Base-by-base conservation (phyloP, 2,329 filamentous ascomycete species). In the Uncinocarpus reesii region DNA sequence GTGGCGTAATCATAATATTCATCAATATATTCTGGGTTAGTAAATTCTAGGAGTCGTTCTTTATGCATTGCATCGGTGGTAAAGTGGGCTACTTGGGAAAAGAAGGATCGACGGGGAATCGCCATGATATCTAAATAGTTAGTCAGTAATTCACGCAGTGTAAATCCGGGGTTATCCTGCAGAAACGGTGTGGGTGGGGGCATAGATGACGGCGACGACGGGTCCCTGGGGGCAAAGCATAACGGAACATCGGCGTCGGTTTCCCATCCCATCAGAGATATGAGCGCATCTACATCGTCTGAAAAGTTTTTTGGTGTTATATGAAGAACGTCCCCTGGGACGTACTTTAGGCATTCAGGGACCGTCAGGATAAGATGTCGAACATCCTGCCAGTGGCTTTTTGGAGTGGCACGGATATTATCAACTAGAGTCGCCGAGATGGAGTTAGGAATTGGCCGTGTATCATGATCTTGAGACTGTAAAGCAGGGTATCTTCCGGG, bases 1-100 rank as follows among this genome's bases (percentile, higher is more conserved):
- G 89, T 89, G 1, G 92, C 92, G 62, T 98, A 98, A 67, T 98
- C 90, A 69, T 86, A 96, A 48, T 95, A 82, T 57, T 98, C 92
- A 57, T 96, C 88, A 4, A 90, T 79, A 57, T 83, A 86, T 38
- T 84, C 77, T 0, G 86, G 80, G 57, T 84, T 78, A 1, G 81
- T 81, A 58, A 98, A 92, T 61, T 98, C 92, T 7, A 83, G 66
- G 0, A 98, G 76, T 1, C 90, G 80, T 52, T 92, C 84, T 57
- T 79, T 80, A 59, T 98, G 90, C 58, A 80, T 79, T 1, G 71
- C 63, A 57, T 93, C 78, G 0, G 71, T 67, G 1, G 87, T 84
- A 59, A 88, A 88, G 62, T 87, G 80, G 0, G 83, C 78, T 48
- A 95, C 78, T 16, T 80, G 75, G 10, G 83, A 75, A 60, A 98